phyloP scores from a whole-genome alignment of 768 basidiomycete species.

The Lentinula lateritia region DNA sequence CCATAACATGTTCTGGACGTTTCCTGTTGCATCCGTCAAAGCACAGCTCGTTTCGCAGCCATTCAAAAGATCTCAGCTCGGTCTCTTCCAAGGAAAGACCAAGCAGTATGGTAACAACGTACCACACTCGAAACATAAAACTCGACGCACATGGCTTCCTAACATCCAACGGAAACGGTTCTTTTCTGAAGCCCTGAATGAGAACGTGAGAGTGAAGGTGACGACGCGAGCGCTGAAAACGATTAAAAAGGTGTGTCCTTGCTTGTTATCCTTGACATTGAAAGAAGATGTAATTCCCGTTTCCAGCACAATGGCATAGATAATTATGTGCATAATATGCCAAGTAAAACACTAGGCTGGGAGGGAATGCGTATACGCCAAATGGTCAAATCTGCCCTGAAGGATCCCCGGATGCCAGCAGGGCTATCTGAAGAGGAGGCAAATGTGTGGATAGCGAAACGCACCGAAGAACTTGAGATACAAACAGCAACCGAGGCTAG shows the following conservation, averaged over 20 bases:
- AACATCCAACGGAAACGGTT: constrained; percentile 79
- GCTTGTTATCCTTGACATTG: not conserved
- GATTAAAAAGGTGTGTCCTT: constrained; percentile 68
- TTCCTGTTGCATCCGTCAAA: not conserved
- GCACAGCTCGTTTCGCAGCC: constrained; percentile 42
- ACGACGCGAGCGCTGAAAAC: constrained; percentile 75
- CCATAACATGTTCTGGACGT: not conserved
- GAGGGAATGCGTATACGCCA: constrained; percentile 47
- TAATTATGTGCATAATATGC: constrained; percentile 52
- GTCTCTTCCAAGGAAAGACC: constrained; percentile 78
- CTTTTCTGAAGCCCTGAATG: constrained; percentile 58
- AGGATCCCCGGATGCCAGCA: constrained; percentile 1
- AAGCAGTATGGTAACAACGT: constrained; percentile 86
- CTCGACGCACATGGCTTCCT: constrained; percentile 82
- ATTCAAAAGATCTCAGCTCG: constrained; percentile 76
- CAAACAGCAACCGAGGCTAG: not conserved
- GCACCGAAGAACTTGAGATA: not conserved
- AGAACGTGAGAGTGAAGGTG: constrained; percentile 58
- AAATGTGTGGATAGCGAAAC: not conserved
- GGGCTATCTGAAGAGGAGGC: not conserved
- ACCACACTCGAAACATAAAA: constrained; percentile 85
- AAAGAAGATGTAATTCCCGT: not conserved
- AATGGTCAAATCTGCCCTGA: constrained; percentile 20
- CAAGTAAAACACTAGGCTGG: constrained; percentile 30
- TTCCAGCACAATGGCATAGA: constrained; percentile 65